Evolutionary conservation across 495 filamentous ascomycete species (phyloP).

Genomic region (Rhypophila decipiens): DNA sequence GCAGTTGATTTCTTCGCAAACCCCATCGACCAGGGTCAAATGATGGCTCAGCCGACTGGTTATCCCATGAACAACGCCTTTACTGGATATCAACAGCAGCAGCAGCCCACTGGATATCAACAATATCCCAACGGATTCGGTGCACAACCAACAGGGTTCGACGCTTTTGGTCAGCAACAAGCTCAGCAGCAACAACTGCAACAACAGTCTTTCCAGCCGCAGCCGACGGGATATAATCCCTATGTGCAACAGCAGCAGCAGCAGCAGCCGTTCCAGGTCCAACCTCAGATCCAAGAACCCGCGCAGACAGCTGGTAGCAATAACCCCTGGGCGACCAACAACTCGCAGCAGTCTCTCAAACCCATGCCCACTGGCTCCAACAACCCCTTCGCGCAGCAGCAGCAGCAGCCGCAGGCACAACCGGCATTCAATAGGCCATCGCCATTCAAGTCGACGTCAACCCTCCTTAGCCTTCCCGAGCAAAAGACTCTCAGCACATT

Average conservation of each 20-base stretch:
- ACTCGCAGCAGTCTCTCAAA: constrained; percentile 43
- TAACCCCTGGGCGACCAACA: constrained; percentile 68
- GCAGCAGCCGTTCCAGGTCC: constrained; percentile 44
- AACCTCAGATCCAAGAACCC: constrained; percentile 52
- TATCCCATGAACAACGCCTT: constrained; percentile 76
- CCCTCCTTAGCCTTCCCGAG: constrained; percentile 63
- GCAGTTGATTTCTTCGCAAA: constrained; percentile 97
- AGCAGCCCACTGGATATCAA: constrained; percentile 61
- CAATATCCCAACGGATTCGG: constrained; percentile 41
- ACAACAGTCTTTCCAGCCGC: constrained; percentile 57
- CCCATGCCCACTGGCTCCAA: constrained; percentile 83
- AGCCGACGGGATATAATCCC: constrained; percentile 75
- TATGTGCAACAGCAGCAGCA: constrained; percentile 56
- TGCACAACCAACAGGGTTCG: constrained; percentile 29
- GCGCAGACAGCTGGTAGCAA: constrained; percentile 68
- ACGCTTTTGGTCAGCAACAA: constrained; percentile 46
- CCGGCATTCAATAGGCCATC: constrained; percentile 37
- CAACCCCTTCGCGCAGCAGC: constrained; percentile 76
- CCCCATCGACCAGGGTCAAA: constrained; percentile 64
- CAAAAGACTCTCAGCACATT: constrained; percentile 56
- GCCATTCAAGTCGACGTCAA: constrained; percentile 49
- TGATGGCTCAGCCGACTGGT: constrained; percentile 72
- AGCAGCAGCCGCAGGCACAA: constrained; percentile 10
- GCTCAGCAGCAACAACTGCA: constrained; percentile 49
- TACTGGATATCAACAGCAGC: constrained; percentile 40